Percentiles rank a stretch among this genome's conserved stretches.
Evolutionary conservation across 345 rosid genomes (phyloP).

Genomic region (Populus tremula): DNA sequence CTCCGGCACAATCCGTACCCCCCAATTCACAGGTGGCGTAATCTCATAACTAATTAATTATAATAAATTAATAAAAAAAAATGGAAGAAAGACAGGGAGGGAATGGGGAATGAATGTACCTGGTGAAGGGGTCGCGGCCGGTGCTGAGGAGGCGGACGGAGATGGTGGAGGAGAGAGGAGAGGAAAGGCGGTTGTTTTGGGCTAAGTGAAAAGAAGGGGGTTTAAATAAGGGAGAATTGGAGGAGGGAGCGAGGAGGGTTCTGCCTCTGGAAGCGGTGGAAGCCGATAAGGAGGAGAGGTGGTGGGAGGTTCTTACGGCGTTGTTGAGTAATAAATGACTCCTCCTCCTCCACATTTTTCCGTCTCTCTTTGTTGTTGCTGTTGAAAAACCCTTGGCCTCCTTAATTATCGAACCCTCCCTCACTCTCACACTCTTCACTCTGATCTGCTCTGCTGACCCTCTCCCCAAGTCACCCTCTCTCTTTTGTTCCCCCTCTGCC

Average conservation of each 20-base stretch:
- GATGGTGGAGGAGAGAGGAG: conserved; percentile 25
- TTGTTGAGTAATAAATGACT: no score
- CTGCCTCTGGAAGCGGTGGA: neutral
- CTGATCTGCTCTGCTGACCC: no score
- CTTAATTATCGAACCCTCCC: no score
- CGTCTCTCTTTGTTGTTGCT: no score
- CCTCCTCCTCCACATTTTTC: no score
- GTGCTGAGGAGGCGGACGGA: conserved; percentile 48
- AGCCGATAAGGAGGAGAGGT: neutral
- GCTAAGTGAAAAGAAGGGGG: neutral
- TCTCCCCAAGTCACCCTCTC: no score
- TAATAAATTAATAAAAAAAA: neutral
- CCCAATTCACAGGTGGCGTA: conserved; percentile 83
- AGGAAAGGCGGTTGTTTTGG: conserved; percentile 1
- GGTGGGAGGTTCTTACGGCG: neutral
- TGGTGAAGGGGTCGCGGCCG: conserved; percentile 40
- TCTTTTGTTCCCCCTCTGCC: no score
- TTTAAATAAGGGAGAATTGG: neutral
- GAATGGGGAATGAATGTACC: conserved; percentile 11
- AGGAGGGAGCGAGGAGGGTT: neutral
- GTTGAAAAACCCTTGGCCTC: no score
- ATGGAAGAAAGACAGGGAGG: neutral
- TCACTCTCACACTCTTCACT: no score
- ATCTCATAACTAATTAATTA: conserved; percentile 51
- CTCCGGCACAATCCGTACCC: conserved; percentile 83